Evolutionary conservation across 148 eudicot species (phyloP).

Genomic region (Camellia japonica): DNA sequence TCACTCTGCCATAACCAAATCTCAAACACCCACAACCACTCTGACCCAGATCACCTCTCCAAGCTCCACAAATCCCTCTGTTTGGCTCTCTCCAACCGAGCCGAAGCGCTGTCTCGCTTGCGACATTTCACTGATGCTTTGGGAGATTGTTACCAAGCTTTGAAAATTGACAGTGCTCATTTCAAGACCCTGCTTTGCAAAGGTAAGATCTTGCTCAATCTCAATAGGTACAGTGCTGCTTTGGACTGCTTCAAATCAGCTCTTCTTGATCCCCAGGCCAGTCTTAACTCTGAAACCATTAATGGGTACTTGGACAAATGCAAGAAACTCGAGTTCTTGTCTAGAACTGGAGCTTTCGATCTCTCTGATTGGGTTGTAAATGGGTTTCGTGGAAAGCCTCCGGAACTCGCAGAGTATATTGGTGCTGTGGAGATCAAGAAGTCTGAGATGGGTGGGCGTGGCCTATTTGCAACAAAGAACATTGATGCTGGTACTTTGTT

Average conservation of each 20-base stretch:
- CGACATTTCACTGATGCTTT: constrained; percentile 43
- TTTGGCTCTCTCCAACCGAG: constrained; percentile 68
- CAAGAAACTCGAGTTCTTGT: constrained; percentile 57
- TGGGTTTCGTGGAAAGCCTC: constrained; percentile 56
- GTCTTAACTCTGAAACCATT: constrained; percentile 46
- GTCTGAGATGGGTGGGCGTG: constrained; percentile 84
- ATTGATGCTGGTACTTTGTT: constrained; percentile 62
- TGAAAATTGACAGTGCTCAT: constrained; percentile 51
- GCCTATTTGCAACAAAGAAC: constrained; percentile 67
- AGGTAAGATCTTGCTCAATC: constrained; percentile 69
- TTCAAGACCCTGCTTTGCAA: constrained; percentile 75
- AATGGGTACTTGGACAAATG: constrained; percentile 63
- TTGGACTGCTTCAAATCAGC: constrained; percentile 59
- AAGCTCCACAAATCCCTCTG: constrained; percentile 70
- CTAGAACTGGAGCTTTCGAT: constrained; percentile 72
- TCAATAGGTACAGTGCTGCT: constrained; percentile 52
- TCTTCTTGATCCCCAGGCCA: constrained; percentile 44
- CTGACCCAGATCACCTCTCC: constrained; percentile 30
- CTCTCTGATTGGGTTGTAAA: constrained; percentile 64
- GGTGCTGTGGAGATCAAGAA: constrained; percentile 74
- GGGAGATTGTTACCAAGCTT: constrained; percentile 69
- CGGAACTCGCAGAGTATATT: constrained; percentile 70
- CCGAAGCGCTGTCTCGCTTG: constrained; percentile 55
- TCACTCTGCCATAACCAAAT: constrained; percentile 48
- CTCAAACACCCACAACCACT: constrained; percentile 20